Percentiles rank a stretch among this genome's conserved stretches.
phyloP scores from a whole-genome alignment of 164 flowering plant species.

The Vitis amurensis region DNA sequence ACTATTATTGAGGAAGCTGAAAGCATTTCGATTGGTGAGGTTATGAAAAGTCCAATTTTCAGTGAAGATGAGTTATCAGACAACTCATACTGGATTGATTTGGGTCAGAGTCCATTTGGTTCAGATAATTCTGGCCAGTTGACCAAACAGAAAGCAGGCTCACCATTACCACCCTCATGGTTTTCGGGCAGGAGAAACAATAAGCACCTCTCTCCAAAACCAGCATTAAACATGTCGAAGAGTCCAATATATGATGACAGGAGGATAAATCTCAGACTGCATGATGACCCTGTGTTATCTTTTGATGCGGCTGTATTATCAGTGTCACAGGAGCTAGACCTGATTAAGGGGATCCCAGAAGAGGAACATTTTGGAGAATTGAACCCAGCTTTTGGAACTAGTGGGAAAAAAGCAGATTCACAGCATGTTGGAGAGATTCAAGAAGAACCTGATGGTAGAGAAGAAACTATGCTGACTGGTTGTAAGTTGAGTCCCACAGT shows the following conservation, averaged over 20 bases:
- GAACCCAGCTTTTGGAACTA: conserved; percentile 9
- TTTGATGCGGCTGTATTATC: conserved; percentile 63
- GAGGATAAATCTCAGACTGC: conserved; percentile 17
- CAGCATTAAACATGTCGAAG: conserved; percentile 24
- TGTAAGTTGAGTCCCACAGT: conserved; percentile 3
- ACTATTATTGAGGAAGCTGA: conserved; percentile 71
- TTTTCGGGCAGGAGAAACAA: conserved; percentile 43
- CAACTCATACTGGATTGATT: conserved; percentile 66
- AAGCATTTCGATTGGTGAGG: conserved; percentile 65
- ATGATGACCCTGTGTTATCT: conserved; percentile 45
- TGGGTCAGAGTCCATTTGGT: conserved; percentile 66
- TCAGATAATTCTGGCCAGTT: conserved; percentile 46
- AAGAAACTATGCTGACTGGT: conserved; percentile 4
- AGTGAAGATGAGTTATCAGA: conserved; percentile 72
- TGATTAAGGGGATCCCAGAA: conserved; percentile 47
- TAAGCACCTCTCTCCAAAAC: conserved; percentile 41
- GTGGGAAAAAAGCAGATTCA: conserved; percentile 16
- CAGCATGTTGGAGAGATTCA: conserved; percentile 35
- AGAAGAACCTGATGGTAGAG: conserved; percentile 34
- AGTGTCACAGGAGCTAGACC: conserved; percentile 52
- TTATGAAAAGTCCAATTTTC: conserved; percentile 69
- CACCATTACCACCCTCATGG: conserved; percentile 60
- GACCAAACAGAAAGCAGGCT: conserved; percentile 33
- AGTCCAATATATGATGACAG: conserved; percentile 48
- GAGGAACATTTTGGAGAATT: conserved; percentile 35